Percentiles rank a stretch among this genome's conserved stretches.
Evolutionary conservation across 2,329 filamentous ascomycete genomes (phyloP).

Genomic region (Xylariaceae sp.): DNA sequence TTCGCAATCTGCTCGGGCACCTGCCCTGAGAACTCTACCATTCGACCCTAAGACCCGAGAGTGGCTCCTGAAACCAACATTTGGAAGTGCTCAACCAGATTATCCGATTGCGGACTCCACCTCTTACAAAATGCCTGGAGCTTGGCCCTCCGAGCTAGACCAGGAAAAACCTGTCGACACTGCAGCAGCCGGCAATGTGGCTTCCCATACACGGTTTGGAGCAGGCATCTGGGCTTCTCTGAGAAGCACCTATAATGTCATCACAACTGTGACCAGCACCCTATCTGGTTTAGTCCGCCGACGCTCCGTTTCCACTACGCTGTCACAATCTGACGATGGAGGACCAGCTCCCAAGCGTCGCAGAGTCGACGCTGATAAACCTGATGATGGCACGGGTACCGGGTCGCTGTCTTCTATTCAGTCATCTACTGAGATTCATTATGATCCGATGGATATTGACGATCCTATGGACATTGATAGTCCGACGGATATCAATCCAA

Average conservation of each 20-base stretch:
- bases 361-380: slow-evolving; percentile 8
- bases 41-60: slow-evolving; percentile 5
- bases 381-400: background rate
- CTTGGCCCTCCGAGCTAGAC: slow-evolving; percentile 20
- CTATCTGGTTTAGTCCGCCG: slow-evolving; percentile 6
- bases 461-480: slow-evolving; percentile 20
- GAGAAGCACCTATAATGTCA: slow-evolving; percentile 13
- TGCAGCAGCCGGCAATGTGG: slow-evolving; percentile 4
- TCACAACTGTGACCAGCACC: slow-evolving; percentile 6
- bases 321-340: slow-evolving; percentile 9
- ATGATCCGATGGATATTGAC: slow-evolving; percentile 3
- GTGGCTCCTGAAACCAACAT: background rate
- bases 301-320: background rate
- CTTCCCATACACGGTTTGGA: slow-evolving; percentile 4
- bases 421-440: background rate
- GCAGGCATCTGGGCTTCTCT: slow-evolving; percentile 12
- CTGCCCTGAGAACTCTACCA: background rate
- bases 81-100: background rate
- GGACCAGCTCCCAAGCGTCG: slow-evolving; percentile 18
- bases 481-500: slow-evolving; percentile 1
- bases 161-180: slow-evolving; percentile 3
- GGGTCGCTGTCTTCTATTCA: background rate
- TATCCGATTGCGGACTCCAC: background rate
- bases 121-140: slow-evolving; percentile 17
- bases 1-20: background rate